A percentile compares a stretch with the other conserved stretches of the same genome.
phyloP scores from a whole-genome alignment of 2,329 filamentous ascomycete species.

The Neonectria punicea region DNA sequence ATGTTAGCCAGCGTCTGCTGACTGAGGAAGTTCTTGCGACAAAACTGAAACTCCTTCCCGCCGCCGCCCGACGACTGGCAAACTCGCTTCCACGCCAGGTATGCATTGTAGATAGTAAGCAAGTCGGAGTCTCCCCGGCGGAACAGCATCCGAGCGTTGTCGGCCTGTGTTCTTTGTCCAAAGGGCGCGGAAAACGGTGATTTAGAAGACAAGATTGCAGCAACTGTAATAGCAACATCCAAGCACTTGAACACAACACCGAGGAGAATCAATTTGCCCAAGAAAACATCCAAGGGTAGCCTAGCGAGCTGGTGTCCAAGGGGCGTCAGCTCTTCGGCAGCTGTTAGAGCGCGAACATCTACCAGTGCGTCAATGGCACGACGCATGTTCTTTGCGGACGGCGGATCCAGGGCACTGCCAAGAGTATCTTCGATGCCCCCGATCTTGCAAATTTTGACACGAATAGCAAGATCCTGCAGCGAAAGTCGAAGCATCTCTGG shows the following conservation, averaged over 20 bases:
- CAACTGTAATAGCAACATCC: conserved; percentile 90
- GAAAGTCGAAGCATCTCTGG: conserved; percentile 96
- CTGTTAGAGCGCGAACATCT: conserved; percentile 89
- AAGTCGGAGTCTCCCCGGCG: conserved; percentile 90
- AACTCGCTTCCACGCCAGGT: conserved; percentile 85
- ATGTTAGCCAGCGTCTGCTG: conserved; percentile 91
- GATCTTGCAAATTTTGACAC: conserved; percentile 97
- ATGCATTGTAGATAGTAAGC: conserved; percentile 93
- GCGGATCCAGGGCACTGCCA: conserved; percentile 87
- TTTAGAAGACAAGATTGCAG: conserved; percentile 93
- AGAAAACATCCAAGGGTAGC: conserved; percentile 90
- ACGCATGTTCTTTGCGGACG: conserved; percentile 90
- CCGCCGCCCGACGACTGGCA: conserved; percentile 72
- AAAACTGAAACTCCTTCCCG: conserved; percentile 86
- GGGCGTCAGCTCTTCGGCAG: conserved; percentile 83
- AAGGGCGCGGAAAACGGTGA: conserved; percentile 92
- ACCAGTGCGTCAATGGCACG: conserved; percentile 92
- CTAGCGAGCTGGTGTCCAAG: conserved; percentile 88
- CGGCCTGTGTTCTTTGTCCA: conserved; percentile 83
- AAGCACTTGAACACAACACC: conserved; percentile 90
- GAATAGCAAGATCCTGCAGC: conserved; percentile 92
- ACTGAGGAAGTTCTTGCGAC: conserved; percentile 92
- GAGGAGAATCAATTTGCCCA: conserved; percentile 91
- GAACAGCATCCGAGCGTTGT: conserved; percentile 81
- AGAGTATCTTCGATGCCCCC: conserved; percentile 93